Conservation (phyloP, 1,284 basidiomycete species). For the Phellopilus nigrolimitatus region DNA sequence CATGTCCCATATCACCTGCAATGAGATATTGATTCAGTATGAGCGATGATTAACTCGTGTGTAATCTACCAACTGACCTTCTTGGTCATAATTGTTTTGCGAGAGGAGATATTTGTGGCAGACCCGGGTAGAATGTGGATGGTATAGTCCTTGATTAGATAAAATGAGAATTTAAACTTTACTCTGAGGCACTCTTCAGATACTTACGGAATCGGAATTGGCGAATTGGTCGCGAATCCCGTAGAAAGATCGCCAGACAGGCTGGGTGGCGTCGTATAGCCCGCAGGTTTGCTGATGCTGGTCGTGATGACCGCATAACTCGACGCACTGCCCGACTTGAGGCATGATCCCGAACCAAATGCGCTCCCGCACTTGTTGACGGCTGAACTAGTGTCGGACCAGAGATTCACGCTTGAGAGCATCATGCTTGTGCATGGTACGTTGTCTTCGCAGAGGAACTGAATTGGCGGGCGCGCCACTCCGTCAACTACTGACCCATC, state of each 20-base stretch:
- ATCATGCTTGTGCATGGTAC: constrained; percentile 32
- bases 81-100: constrained; percentile 17
- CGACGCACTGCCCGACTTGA: constrained; percentile 25
- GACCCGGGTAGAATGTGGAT: constrained; percentile 29
- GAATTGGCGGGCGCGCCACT: constrained; percentile 29
- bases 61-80: too few species aligned
- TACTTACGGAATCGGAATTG: constrained; percentile 33
- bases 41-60: too few species aligned
- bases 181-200: not conserved
- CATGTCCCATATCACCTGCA: too few species aligned
- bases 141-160: constrained; percentile 29
- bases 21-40: too few species aligned
- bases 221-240: constrained; percentile 30
- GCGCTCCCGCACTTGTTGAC: constrained; percentile 31
- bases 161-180: not conserved
- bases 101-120: constrained; percentile 21
- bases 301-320: constrained; percentile 27
- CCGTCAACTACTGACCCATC: constrained; percentile 31
- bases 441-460: constrained; percentile 31
- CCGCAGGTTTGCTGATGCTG: constrained; percentile 25
- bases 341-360: constrained; percentile 31
- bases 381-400: constrained; percentile 28
- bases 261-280: constrained; percentile 29
- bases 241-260: constrained; percentile 29
- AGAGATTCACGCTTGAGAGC: constrained; percentile 32